These are phyloP conservation scores for Xylaria digitata DNA, from an alignment of 2,329 filamentous ascomycete genomes.

Conservation along the genomic window DNA sequence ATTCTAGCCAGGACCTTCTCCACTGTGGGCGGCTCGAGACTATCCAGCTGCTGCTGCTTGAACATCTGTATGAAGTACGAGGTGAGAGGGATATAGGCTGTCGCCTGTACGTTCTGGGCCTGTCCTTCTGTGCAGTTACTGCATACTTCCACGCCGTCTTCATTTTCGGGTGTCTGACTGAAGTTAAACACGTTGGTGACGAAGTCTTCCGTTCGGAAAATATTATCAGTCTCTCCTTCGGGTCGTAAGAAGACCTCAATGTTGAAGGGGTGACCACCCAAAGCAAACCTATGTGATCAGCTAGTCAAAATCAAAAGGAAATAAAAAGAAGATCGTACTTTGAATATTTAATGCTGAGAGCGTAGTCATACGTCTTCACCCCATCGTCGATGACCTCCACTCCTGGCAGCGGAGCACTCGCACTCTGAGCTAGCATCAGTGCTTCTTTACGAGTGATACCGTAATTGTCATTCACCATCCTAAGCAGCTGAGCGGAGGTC, in stretches of 20 bases:
- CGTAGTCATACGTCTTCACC: conserved; percentile 34
- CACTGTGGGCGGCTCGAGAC: conserved; percentile 28
- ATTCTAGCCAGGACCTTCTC: conserved; percentile 34
- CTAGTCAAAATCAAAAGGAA: not conserved
- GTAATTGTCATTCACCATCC: conserved; percentile 32
- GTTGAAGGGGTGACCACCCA: conserved; percentile 35
- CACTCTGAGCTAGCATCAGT: conserved; percentile 24
- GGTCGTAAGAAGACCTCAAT: conserved; percentile 35
- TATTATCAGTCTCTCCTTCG: conserved; percentile 25
- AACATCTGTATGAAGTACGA: conserved; percentile 37
- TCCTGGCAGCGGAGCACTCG: conserved; percentile 16
- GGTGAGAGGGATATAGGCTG: conserved; percentile 35
- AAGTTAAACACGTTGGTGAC: conserved; percentile 39
- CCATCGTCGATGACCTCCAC: conserved; percentile 20
- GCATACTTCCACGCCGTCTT: conserved; percentile 35
- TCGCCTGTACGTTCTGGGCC: conserved; percentile 26
- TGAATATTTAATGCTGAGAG: conserved; percentile 36
- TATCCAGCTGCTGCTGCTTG: conserved; percentile 31
- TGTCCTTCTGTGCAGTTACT: conserved; percentile 36
- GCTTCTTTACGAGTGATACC: conserved; percentile 33
- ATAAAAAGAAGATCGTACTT: conserved; percentile 25
- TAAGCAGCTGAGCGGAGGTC: conserved; percentile 22
- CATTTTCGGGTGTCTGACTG: conserved; percentile 32
- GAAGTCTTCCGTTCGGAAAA: conserved; percentile 30
- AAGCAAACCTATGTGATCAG: conserved; percentile 30